Evolutionary conservation across 257 asterid genomes (phyloP), one percentile per base, ranked within the genome.

Genomic region (Eustoma russellianum): DNA sequence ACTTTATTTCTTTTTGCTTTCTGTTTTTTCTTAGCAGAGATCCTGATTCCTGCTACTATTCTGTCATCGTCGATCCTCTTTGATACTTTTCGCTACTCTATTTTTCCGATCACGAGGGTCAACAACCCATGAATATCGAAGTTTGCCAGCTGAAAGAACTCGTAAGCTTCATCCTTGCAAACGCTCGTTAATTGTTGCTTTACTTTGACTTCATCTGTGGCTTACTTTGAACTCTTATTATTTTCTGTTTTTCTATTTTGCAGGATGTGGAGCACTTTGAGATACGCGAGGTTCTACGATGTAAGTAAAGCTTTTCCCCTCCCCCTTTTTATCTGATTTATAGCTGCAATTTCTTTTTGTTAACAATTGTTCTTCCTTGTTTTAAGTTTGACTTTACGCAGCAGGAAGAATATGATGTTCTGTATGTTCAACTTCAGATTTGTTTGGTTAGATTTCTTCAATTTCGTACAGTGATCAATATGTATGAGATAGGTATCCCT

Each of bases 191-290:
- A 53, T 53, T 9, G 33, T 3, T 41, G 35, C 9, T 41, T 16
- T 14, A 13, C 15, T 14, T 50, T 24, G 33, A 45, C 9, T 57
- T 52, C 24, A 11, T 24, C 30, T 4, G 28, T 38, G 9, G 50
- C 9, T 45, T 11, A 15, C 19, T 56, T 40, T 60, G 17, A 19
- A 19, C 8, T 18, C 38, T 6, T 30, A 38, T 41, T 28, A 9
- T 6, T 13, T 33, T 5, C 8, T 61, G 4, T 53, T 55, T 67
- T 67, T 5, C 8, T 61, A 5, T 53, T 55, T 67, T 67, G 43
- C 33, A 92, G 99, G 98, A 92, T 54, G 91, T 87, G 61, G 97
- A 92, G 75, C 93, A 79, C 80, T 83, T 88, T 56, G 88, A 92
- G 87, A 81, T 88, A 57, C 88, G 88, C 13, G 93, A 88, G 77